Percentiles rank a stretch among this genome's conserved stretches.
These are phyloP conservation scores for Omphalea diandra DNA, from an alignment of 441 rosid species.

Conservation along the genomic window DNA sequence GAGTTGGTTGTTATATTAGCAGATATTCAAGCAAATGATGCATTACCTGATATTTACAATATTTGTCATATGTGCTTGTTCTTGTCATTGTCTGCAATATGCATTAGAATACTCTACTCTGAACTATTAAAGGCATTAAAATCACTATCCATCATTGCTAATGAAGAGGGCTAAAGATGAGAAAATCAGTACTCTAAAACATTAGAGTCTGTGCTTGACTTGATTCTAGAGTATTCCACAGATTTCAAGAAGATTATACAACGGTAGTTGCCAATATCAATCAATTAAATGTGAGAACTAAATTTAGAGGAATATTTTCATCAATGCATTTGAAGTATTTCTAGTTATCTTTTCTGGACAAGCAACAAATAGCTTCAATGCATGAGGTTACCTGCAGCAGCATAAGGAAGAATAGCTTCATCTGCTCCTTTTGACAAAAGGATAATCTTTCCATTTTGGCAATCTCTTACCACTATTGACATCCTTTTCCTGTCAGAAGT, in stretches of 20 bases:
- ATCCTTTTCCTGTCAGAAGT: slow-evolving; percentile 99
- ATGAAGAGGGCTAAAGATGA: too few species aligned
- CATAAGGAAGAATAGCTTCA: slow-evolving; percentile 89
- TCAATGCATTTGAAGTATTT: not conserved
- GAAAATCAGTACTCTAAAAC: not conserved
- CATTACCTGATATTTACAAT: not conserved
- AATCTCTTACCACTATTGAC: slow-evolving; percentile 90
- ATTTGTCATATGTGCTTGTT: not conserved
- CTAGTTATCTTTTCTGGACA: not conserved
- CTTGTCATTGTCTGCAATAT: not conserved
- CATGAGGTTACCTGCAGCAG: slow-evolving; percentile 58
- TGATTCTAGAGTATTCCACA: not conserved
- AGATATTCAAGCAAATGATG: slow-evolving; percentile 9
- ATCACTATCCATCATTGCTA: not conserved
- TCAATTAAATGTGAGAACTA: not conserved
- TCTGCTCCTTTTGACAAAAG: slow-evolving; percentile 98
- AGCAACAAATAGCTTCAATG: slow-evolving; percentile 20
- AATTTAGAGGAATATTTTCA: not conserved
- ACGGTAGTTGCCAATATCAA: not conserved
- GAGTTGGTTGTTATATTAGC: slow-evolving; percentile 24
- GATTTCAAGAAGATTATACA: not conserved
- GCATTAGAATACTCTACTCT: not conserved
- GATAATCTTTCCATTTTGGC: slow-evolving; percentile 65
- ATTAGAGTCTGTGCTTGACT: not conserved
- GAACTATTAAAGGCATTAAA: not conserved